Percentiles rank a stretch among this genome's conserved stretches.
Evolutionary conservation across 768 basidiomycete genomes (phyloP).

Genomic region (Tricholoma bakamatsutake): DNA sequence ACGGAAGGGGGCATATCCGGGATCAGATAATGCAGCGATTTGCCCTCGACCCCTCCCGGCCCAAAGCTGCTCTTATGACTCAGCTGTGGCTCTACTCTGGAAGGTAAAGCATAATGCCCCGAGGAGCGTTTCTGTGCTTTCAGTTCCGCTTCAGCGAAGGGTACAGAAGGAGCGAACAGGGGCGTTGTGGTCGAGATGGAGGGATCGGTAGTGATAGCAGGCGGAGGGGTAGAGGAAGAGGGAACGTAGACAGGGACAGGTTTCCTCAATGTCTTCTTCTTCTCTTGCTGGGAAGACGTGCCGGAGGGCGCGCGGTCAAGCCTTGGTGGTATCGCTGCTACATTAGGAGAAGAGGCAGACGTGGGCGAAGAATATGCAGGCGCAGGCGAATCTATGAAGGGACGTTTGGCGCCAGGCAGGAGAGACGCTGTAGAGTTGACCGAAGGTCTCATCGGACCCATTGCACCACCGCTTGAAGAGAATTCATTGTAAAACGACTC

Average conservation of each 20-base stretch:
- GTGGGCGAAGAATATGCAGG: neutral
- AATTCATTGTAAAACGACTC: neutral
- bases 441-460: neutral
- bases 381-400: neutral
- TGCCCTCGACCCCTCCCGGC: constrained; percentile 17
- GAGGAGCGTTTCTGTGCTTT: neutral
- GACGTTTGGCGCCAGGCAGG: neutral
- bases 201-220: neutral
- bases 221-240: constrained; percentile 1
- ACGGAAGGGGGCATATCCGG: constrained; percentile 15
- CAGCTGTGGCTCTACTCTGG: constrained; percentile 2
- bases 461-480: neutral
- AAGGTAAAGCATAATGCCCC: constrained; percentile 14
- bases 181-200: neutral
- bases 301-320: constrained; percentile 6
- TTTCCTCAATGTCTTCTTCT: constrained; percentile 14
- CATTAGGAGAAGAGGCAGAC: neutral
- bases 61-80: constrained; percentile 20
- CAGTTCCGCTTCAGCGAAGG: neutral
- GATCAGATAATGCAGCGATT: constrained; percentile 16
- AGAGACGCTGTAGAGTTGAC: neutral
- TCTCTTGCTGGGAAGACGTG: neutral
- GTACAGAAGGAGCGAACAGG: neutral
- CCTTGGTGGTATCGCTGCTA: constrained; percentile 3
- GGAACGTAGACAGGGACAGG: constrained; percentile 16